A percentile compares a stretch with the other conserved stretches of the same genome.
These are phyloP conservation scores for Trapa incisa DNA, from an alignment of 345 rosid species.

Conservation along the genomic window DNA sequence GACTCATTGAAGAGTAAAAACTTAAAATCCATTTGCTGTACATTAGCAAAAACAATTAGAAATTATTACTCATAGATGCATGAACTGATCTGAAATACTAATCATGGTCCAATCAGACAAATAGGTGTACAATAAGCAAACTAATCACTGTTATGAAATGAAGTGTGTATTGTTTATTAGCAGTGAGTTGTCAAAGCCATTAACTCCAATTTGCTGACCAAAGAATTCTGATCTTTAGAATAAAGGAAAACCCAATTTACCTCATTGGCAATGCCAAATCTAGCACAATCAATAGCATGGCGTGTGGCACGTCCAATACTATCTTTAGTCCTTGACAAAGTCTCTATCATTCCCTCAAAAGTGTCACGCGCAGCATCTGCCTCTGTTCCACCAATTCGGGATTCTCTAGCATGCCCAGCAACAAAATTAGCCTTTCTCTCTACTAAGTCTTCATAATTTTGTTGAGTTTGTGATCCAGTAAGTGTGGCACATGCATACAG, in stretches of 20 bases:
- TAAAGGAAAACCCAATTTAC: conserved; percentile 19
- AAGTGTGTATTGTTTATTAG: not conserved
- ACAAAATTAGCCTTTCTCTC: conserved; percentile 58
- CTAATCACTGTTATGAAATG: not conserved
- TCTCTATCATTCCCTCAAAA: conserved; percentile 98
- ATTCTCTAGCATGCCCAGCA: conserved; percentile 43
- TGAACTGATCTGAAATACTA: not conserved
- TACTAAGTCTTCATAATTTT: conserved; percentile 47
- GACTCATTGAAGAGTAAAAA: not conserved
- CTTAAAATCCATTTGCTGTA: not conserved
- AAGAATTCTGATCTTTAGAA: not conserved
- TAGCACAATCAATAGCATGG: conserved; percentile 90
- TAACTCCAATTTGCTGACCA: not conserved
- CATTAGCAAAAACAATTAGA: not conserved
- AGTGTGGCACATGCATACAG: conserved; percentile 37
- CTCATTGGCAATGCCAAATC: conserved; percentile 88
- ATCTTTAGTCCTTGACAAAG: conserved; percentile 89
- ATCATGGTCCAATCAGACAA: not conserved
- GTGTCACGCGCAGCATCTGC: conserved; percentile 93
- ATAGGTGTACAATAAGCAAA: not conserved
- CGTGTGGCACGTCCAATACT: conserved; percentile 97
- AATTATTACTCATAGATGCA: not conserved
- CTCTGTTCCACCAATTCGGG: conserved; percentile 80
- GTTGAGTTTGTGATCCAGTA: conserved; percentile 23
- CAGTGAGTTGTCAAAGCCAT: not conserved